Evolutionary conservation across 345 rosid genomes (phyloP).

Genomic region (Gossypium raimondii): DNA sequence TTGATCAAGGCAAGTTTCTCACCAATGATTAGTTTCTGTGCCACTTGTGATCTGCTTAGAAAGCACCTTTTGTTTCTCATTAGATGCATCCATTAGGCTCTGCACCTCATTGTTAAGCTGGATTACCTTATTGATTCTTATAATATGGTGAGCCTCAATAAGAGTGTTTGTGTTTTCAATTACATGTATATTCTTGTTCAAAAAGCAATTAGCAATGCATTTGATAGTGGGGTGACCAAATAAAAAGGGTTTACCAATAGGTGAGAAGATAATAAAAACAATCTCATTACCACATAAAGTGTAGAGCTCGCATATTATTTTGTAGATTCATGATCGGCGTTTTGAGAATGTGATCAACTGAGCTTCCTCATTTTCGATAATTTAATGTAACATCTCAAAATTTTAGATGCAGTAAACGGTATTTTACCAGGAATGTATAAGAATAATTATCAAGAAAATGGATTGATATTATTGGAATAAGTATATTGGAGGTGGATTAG

Average conservation of each 20-base stretch:
- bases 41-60: background rate
- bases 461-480: no score
- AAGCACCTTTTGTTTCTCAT: conserved; percentile 9
- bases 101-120: conserved; percentile 1
- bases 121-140: conserved; percentile 19
- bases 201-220: conserved; percentile 17
- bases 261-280: conserved; percentile 29
- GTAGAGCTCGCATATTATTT: conserved; percentile 36
- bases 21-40: conserved; percentile 14
- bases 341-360: conserved; percentile 38
- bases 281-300: conserved; percentile 28
- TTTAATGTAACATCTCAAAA: no score
- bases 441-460: no score
- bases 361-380: conserved; percentile 3
- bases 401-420: no score
- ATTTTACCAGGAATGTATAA: no score
- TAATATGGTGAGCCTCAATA: conserved; percentile 30
- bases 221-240: conserved; percentile 37
- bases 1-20: conserved; percentile 22
- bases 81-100: conserved; percentile 16
- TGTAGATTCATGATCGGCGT: conserved; percentile 35
- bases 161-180: conserved; percentile 15
- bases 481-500: no score
- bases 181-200: background rate
- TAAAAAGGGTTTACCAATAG: conserved; percentile 31